Conservation (phyloP, 1,284 basidiomycete species). For the Ceratobasidium sp. region DNA sequence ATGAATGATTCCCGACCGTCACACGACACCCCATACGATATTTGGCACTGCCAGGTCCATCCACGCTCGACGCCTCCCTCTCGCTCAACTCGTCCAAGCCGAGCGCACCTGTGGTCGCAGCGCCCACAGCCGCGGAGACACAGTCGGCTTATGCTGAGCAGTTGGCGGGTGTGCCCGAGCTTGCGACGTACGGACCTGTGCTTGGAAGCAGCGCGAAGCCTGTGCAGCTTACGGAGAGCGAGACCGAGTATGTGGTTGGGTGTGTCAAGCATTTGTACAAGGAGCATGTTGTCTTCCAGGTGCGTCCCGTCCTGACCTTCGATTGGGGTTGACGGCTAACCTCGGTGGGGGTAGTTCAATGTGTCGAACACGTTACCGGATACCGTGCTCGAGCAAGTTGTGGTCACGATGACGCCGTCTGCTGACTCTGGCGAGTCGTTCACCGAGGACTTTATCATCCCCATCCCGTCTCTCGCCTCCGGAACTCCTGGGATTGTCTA, state of each 20-base stretch:
- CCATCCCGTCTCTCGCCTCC: constrained; percentile 74
- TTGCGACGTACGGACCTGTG: constrained; percentile 86
- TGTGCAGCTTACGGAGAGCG: constrained; percentile 90
- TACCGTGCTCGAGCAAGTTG: constrained; percentile 93
- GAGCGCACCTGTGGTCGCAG: constrained; percentile 64
- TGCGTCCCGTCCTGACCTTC: constrained; percentile 54
- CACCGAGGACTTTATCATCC: constrained; percentile 96
- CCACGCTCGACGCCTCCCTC: constrained; percentile 82
- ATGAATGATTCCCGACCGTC: too few relatives aligned
- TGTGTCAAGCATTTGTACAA: constrained; percentile 98
- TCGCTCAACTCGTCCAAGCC: constrained; percentile 67
- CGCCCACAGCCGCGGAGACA: constrained; percentile 78
- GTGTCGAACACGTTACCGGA: constrained; percentile 99
- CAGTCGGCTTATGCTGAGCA: constrained; percentile 89
- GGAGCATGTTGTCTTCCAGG: constrained; percentile 96
- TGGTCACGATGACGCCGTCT: constrained; percentile 90
- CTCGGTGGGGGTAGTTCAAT: constrained; percentile 75
- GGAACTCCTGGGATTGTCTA: constrained; percentile 84
- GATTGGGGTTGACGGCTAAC: neutral
- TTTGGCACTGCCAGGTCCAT: constrained; percentile 67
- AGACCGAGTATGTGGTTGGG: constrained; percentile 97
- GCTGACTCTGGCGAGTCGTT: constrained; percentile 70
- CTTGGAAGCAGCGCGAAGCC: constrained; percentile 88
- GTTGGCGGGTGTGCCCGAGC: constrained; percentile 86
- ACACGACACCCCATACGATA: neutral